Base-by-base conservation (phyloP, 2,329 filamentous ascomycete genomes). In the Curvularia lunata region DNA sequence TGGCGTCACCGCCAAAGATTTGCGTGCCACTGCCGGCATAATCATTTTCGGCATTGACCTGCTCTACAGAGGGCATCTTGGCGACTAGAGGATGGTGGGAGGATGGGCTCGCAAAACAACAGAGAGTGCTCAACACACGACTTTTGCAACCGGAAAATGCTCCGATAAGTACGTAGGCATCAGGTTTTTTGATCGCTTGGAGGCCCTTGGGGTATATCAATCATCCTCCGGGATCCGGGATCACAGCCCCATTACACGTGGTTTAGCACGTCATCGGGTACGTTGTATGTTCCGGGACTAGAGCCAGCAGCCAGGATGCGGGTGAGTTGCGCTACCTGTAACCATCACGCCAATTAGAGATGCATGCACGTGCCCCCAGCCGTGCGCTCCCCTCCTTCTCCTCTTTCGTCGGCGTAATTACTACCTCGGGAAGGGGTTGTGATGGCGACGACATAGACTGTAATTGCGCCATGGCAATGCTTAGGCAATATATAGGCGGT, bases 21-120 rank as follows among this genome's bases (percentile, higher is more conserved):
- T 42, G 57, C 27, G 56, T 28, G n/a, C 32, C 32, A 25, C 25
- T 38, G 21, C 21, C 47, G 21, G 32, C 40, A 16, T 62, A 55
- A 3, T 23, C 53, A 4, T 43, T 46, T 19, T 62, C 59, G 28
- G 46, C 10, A 8, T 49, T 55, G 10, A 58, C 40, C 51, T 55
- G 64, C 48, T 71, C 62, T 19, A 69, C 48, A 13, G 66, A 67
- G 51, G 70, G 65, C 70, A 73, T 73, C 9, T 19, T 55, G 43
- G 8, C 48, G 19, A 19, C 27, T 18, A 41, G 21, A 7, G 13
- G 18, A 41, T 13, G 37, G 19, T 34, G 10, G 25, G 45, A 16
- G 13, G 6, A 27, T 27, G 4, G 40, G 13, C 19, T 38, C 23
- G 18, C 9, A 13, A 28, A 30, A 16, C 16, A 5, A 45, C 25